phyloP scores from a whole-genome alignment of 495 filamentous ascomycete species.

The Penicillium salamii region DNA sequence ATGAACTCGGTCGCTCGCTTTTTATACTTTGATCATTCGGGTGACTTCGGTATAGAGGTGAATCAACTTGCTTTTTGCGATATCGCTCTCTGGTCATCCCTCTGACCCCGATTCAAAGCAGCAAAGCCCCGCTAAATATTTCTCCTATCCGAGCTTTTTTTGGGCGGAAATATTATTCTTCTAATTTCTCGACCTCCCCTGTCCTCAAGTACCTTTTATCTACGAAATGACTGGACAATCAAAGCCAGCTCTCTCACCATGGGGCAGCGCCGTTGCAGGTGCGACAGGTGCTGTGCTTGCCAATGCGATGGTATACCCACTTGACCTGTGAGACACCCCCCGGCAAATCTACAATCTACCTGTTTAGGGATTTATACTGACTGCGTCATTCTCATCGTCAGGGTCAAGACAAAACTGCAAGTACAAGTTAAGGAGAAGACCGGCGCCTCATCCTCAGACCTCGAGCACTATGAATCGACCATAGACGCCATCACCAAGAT shows the following conservation, averaged over 20 bases:
- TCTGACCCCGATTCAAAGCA: background rate
- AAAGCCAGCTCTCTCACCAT: conserved; percentile 81
- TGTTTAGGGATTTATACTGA: conserved; percentile 5
- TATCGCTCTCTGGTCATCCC: background rate
- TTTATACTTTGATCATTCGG: conserved; percentile 1
- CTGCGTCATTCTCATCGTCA: conserved; percentile 29
- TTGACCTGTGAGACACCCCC: conserved; percentile 80
- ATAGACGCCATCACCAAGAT: conserved; percentile 88
- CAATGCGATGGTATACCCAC: conserved; percentile 92
- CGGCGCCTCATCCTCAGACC: conserved; percentile 38
- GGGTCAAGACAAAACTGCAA: conserved; percentile 95
- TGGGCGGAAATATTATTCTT: conserved; percentile 1
- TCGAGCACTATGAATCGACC: conserved; percentile 77
- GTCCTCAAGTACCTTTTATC: background rate
- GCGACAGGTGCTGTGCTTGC: conserved; percentile 91
- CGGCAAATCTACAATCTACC: background rate
- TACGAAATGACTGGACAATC: conserved; percentile 73
- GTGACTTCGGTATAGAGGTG: conserved; percentile 5
- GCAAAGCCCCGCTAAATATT: conserved; percentile 18
- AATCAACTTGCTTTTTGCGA: background rate
- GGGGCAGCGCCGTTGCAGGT: conserved; percentile 90
- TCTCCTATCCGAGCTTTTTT: conserved; percentile 20
- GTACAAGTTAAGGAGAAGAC: conserved; percentile 76
- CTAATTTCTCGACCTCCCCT: background rate
- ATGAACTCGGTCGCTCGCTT: background rate